Percentiles rank a stretch among this genome's conserved stretches.
Conservation (phyloP, 1,284 basidiomycete species). For the Lignosus rhinocerotis region DNA sequence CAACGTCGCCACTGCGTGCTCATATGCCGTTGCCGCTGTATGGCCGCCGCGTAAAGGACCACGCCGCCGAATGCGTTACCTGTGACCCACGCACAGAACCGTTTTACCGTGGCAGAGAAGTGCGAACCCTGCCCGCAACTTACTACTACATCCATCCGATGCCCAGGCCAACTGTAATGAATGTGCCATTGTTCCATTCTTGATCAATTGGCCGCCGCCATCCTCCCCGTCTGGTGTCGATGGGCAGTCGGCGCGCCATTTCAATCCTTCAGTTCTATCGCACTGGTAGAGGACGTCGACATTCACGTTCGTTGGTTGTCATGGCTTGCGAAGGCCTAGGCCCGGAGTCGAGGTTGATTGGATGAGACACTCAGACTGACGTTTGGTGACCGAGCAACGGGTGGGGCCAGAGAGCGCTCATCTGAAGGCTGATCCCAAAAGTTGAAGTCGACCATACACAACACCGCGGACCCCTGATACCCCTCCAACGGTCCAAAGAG, state of each 20-base stretch:
- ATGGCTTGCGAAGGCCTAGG: too few species aligned
- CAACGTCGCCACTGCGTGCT: too few species aligned
- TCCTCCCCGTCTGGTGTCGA: background rate
- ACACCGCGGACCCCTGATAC: conserved; percentile 7
- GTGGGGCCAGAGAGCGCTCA: background rate
- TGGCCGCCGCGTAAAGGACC: background rate
- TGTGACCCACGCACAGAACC: background rate
- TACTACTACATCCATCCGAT: too few species aligned
- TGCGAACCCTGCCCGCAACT: too few species aligned
- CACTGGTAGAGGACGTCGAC: too few species aligned
- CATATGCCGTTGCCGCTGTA: conserved; percentile 14
- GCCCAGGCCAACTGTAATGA: too few species aligned
- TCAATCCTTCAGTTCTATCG: too few species aligned
- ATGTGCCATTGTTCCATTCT: too few species aligned
- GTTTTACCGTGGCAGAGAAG: background rate
- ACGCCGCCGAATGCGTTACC: background rate
- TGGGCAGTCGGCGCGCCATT: background rate
- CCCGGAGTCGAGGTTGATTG: background rate
- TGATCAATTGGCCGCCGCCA: background rate
- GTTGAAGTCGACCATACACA: background rate
- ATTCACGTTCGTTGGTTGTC: too few species aligned
- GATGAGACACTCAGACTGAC: conserved; percentile 6
- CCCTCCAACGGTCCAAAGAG: background rate
- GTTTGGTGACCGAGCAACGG: conserved; percentile 15
- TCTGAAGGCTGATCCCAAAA: background rate